Conservation (phyloP, 2,329 filamentous ascomycete species). For the Diplodia scrobiculata region DNA sequence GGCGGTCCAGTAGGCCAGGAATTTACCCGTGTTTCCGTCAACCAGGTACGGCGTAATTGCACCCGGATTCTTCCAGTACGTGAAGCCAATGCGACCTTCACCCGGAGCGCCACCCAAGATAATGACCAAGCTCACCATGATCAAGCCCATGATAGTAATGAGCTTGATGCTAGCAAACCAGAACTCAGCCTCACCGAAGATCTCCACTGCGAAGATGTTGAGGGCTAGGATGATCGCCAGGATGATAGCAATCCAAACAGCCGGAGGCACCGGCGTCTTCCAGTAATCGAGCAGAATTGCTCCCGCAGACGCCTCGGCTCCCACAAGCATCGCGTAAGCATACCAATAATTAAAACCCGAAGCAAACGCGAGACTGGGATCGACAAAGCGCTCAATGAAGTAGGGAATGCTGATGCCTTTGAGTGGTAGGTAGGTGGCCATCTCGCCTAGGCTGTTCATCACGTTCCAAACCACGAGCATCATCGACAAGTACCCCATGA, state of each 20-base stretch:
- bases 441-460: slow-evolving; percentile 36
- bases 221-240: slow-evolving; percentile 10
- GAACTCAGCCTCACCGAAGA: slow-evolving; percentile 51
- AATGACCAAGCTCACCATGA: slow-evolving; percentile 40
- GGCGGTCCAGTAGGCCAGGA: slow-evolving; percentile 58
- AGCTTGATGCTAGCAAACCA: slow-evolving; percentile 50
- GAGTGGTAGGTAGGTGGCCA: slow-evolving; percentile 35
- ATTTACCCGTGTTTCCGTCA: slow-evolving; percentile 54
- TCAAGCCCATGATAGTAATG: slow-evolving; percentile 51
- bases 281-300: slow-evolving; percentile 48
- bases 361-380: slow-evolving; percentile 13
- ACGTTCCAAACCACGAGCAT: slow-evolving; percentile 33
- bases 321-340: slow-evolving; percentile 15
- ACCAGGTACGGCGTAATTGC: slow-evolving; percentile 64
- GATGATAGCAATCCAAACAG: slow-evolving; percentile 21
- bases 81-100: slow-evolving; percentile 62
- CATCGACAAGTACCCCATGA: slow-evolving; percentile 24
- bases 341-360: slow-evolving; percentile 16
- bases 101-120: slow-evolving; percentile 54
- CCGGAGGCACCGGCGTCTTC: slow-evolving; percentile 33
- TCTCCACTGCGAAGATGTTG: slow-evolving; percentile 16
- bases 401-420: slow-evolving; percentile 76
- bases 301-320: slow-evolving; percentile 48
- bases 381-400: slow-evolving; percentile 68
- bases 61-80: slow-evolving; percentile 61